Evolutionary conservation across 78 protist genomes (phyloP).

Genomic region (Planoprotostelium fungivorum): DNA sequence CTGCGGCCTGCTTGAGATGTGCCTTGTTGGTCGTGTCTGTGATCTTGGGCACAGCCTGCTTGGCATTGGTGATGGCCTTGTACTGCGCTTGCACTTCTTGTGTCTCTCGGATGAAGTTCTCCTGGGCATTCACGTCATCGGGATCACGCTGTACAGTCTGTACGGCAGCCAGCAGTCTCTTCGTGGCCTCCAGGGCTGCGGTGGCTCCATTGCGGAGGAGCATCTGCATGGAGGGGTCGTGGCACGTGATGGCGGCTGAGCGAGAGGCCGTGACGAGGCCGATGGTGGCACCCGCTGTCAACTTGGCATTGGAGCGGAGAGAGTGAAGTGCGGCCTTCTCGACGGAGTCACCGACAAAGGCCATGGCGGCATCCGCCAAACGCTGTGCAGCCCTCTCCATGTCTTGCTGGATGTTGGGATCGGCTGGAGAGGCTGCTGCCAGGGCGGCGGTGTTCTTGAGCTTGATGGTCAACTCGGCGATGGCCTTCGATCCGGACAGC

Average conservation of each 20-base stretch:
- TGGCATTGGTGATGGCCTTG: slow-evolving; percentile 30
- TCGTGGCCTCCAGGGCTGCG: slow-evolving; percentile 15
- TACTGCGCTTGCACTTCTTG: background rate
- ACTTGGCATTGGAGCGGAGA: slow-evolving; percentile 50
- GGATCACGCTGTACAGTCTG: slow-evolving; percentile 21
- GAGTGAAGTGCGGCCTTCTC: slow-evolving; percentile 48
- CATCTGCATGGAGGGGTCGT: background rate
- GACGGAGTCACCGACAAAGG: slow-evolving; percentile 62
- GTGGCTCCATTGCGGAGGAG: background rate
- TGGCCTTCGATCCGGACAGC: slow-evolving; percentile 21
- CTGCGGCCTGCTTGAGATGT: slow-evolving; percentile 25
- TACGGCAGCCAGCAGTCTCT: slow-evolving; percentile 18
- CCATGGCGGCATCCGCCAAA: slow-evolving; percentile 47
- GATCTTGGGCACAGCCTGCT: slow-evolving; percentile 35
- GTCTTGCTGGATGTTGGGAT: slow-evolving; percentile 42
- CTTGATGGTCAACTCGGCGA: slow-evolving; percentile 46
- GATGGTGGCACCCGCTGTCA: slow-evolving; percentile 55
- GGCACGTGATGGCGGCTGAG: slow-evolving; percentile 5
- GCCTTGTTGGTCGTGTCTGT: slow-evolving; percentile 19
- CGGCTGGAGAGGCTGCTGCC: slow-evolving; percentile 49
- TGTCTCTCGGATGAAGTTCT: slow-evolving; percentile 18
- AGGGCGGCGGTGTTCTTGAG: slow-evolving; percentile 28
- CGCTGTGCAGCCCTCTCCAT: slow-evolving; percentile 23
- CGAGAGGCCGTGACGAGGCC: slow-evolving; percentile 31
- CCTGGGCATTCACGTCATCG: slow-evolving; percentile 40